Evolutionary conservation across 129 eudicot genomes (phyloP), one percentile per base, ranked within the genome.

Genomic region (Flaveria bidentis): DNA sequence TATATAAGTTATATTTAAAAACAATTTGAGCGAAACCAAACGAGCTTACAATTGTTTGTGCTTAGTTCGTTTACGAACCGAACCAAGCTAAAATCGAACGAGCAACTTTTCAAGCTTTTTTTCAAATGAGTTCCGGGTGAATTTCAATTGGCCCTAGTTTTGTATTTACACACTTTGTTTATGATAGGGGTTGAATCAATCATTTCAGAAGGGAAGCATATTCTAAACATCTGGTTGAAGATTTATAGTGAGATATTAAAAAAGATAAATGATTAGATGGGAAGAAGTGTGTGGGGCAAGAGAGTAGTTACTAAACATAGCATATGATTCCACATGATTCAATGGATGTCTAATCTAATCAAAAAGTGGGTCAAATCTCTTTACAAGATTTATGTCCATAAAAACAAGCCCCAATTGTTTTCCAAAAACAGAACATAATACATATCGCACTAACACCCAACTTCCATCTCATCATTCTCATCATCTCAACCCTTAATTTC

Each of bases 271-370:
- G 57, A 58, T 45, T 58, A 46, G 63, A 69, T 45, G 47, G 64
- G 52, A 65, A 62, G 41, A 50, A 58, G 65, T 65, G 75, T 56
- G 79, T 80, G 75, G 79, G 75, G 17, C 70, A 73, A 73, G 57
- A 5, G 75, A 74, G 84, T 56, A 80, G 80, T 80, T 80, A 57
- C 80, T 67, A 80, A 80, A 80, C 84, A 80, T 74, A 60, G 71
- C 84, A 80, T 74, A 80, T 80, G 84, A 80, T 74, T 80, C 84
- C 84, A 73, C 75, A 80, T 80, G 62, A 80, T 73, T 80, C 60
- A 80, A 17, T 73, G 60, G 79, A 55, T 65, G 69, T 80, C 80
- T 80, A 74, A 73, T 80, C 80, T 36, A 80, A 67, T 20, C 55
- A 80, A 80, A 73, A 80, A 74, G 84, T 73, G 74, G 74, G 75